Conservation (phyloP, 805 yeast species). For the Candida silvicultrix region DNA sequence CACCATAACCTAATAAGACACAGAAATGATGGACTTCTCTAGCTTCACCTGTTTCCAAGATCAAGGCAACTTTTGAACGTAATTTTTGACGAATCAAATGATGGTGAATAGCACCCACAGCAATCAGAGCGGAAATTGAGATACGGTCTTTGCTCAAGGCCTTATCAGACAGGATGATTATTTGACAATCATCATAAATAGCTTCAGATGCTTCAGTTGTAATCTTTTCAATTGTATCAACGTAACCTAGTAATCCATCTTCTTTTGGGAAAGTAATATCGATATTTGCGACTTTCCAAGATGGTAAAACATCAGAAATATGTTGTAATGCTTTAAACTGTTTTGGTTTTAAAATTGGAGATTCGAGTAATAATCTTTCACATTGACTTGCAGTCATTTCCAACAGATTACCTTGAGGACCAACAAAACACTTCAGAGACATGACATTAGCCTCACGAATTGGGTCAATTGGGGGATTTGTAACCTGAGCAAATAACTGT, state of each 20-base stretch:
- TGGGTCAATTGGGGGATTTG: conserved; percentile 98
- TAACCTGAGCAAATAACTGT: conserved; percentile 95
- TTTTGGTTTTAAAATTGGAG: conserved; percentile 72
- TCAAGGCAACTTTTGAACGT: conserved; percentile 89
- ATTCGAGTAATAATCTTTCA: conserved; percentile 73
- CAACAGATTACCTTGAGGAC: conserved; percentile 95
- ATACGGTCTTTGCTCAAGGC: conserved; percentile 54
- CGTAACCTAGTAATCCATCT: conserved; percentile 84
- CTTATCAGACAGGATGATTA: conserved; percentile 74
- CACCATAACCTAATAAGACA: conserved; percentile 93
- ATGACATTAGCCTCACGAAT: conserved; percentile 94
- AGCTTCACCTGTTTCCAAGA: conserved; percentile 94
- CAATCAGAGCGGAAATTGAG: conserved; percentile 81
- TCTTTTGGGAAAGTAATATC: conserved; percentile 84
- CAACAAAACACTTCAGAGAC: conserved; percentile 95
- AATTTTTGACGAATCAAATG: conserved; percentile 93
- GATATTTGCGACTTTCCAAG: conserved; percentile 76
- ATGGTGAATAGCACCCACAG: conserved; percentile 97
- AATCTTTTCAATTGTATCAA: conserved; percentile 75
- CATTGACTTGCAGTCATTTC: conserved; percentile 93
- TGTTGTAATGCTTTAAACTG: conserved; percentile 73
- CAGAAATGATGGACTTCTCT: conserved; percentile 96
- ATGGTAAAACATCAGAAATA: conserved; percentile 70
- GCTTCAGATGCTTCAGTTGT: conserved; percentile 86
- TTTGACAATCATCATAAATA: conserved; percentile 65